These are phyloP conservation scores for Drechslerella stenobrocha DNA, from an alignment of 2,329 filamentous ascomycete species.

Conservation along the genomic window DNA sequence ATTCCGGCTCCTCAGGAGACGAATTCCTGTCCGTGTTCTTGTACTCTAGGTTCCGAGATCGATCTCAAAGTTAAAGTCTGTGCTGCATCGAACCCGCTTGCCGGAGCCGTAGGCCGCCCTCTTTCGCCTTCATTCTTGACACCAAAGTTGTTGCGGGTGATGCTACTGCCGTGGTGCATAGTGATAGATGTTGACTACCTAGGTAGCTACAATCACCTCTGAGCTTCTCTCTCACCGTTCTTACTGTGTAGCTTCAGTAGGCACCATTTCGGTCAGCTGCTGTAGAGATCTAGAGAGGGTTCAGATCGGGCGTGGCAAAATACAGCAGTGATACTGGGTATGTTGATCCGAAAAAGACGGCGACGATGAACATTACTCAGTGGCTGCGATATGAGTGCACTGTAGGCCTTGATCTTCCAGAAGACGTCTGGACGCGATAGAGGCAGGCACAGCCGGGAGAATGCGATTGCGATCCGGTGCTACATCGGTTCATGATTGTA, in stretches of 20 bases:
- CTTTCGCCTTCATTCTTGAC: conserved; percentile 17
- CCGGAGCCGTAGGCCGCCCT: conserved; percentile 13
- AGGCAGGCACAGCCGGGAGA: too few relatives aligned
- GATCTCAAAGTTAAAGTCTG: conserved; percentile 3
- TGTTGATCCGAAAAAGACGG: conserved; percentile 22
- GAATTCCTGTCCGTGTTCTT: conserved; percentile 1
- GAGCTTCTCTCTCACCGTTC: conserved; percentile 23
- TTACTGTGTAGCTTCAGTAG: conserved; percentile 16
- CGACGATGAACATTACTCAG: conserved; percentile 21
- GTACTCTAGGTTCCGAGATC: neutral
- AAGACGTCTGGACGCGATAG: conserved; percentile 22
- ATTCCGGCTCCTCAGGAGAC: neutral
- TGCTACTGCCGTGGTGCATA: conserved; percentile 14
- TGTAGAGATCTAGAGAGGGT: conserved; percentile 2
- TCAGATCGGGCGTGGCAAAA: conserved; percentile 14
- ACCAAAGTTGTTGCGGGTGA: conserved; percentile 12
- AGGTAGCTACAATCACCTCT: conserved; percentile 30
- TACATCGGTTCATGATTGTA: too few relatives aligned
- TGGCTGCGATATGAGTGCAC: conserved; percentile 10
- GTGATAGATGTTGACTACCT: conserved; percentile 34
- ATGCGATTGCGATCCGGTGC: conserved; percentile 10
- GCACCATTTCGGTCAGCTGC: neutral
- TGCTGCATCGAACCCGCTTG: conserved; percentile 11
- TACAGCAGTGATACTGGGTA: conserved; percentile 27
- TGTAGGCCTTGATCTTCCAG: conserved; percentile 20